Evolutionary conservation across 192 early-diverging fungal species (phyloP), one percentile per base, ranked within the genome.

Genomic region (Phycomyces blakesleeanus): DNA sequence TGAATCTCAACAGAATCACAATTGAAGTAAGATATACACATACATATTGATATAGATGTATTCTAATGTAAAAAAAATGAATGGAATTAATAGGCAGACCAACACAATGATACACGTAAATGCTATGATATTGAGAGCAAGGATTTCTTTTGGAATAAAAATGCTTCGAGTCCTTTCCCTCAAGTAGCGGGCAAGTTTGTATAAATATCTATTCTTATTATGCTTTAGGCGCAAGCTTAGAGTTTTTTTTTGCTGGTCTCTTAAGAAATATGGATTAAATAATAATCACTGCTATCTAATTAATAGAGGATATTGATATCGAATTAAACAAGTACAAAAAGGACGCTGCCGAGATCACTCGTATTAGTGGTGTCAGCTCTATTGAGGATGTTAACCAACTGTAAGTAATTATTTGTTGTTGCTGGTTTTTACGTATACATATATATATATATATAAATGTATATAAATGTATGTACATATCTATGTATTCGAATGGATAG

Each of bases 101-200:
- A 90, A 25, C 78, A 88, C 53, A 93, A 85, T 3, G 78, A 76
- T 27, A 64, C 73, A 11, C 87, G 83, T 59, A 93, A 90, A 66
- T 81, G 79, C 20, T 96, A 92, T 65, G 94, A 99, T 68, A 84
- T 98, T 25, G 92, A 95, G 53, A 81, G 82, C 22, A 83, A 80
- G 67, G 97, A 99, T 73, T 87, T 88, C 57, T 98, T 99, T 76
- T 99, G 97, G 97, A 80, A 78, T 18, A 90, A 86, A 76, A 94
- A 97, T 76, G 89, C 95, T 7, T 80, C 85, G 40, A 91, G 85
- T 70, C 96, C 95, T 38, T 98, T 99, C 74, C 97, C 96, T 16
- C 88, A 97, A 68, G 97, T 98, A 10, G 97, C 95, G 3, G 70
- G 70, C 66, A 62, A 61, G 38, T 44, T 26, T 61, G n/a, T 29